Evolutionary conservation across 768 basidiomycete species (phyloP), one percentile per base, ranked within the genome.

Genomic region (Wakefieldia striispora): DNA sequence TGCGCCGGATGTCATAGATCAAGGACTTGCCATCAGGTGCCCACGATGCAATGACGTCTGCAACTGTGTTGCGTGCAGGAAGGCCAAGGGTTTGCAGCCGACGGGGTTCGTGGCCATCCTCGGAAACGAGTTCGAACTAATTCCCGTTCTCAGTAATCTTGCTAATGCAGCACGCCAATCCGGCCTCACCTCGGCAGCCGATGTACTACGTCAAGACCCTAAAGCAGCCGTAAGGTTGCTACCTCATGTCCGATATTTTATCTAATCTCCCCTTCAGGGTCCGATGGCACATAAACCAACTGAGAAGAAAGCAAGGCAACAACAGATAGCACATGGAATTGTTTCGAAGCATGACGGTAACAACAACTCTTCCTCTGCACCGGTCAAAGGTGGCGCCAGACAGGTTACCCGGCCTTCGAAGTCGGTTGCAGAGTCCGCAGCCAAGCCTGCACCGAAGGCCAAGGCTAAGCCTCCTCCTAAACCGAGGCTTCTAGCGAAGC

Each of bases 61-160:
- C 67, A 87, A 82, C 62, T 91, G 88, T 54, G 72, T 75, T 36
- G 64, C 62, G 4, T 91, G 88, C 66, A 76, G 81, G 49, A 86
- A 83, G 65, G 70, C 76, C 14, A 74, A 81, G 61, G 86, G 85
- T 19, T 68, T 84, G 26, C 74, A 75, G 44, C 75, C 83, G 0
- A 75, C 75, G 24, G 83, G 83, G 86, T 86, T 55, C 17, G 79
- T 64, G 16, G 20, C 26, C 13, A 36, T 26, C 35, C 10, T 34
- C 41, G 21, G 37, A 35, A 37, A 39, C 27, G 29, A 45, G 8
- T 41, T 42, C 43, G 40, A 50, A 42, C 50, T 50, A 12, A 67
- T 39, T 37, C 23, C 5, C 20, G 3, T 40, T 39, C 50, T 34
- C 52, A 77, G 75, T 10, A 76, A 76, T 48, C 66, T 76, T 29